A percentile compares a stretch with the other conserved stretches of the same genome.
Conservation (phyloP, 78 protist genomes). For the Thecamonas trahens region DNA sequence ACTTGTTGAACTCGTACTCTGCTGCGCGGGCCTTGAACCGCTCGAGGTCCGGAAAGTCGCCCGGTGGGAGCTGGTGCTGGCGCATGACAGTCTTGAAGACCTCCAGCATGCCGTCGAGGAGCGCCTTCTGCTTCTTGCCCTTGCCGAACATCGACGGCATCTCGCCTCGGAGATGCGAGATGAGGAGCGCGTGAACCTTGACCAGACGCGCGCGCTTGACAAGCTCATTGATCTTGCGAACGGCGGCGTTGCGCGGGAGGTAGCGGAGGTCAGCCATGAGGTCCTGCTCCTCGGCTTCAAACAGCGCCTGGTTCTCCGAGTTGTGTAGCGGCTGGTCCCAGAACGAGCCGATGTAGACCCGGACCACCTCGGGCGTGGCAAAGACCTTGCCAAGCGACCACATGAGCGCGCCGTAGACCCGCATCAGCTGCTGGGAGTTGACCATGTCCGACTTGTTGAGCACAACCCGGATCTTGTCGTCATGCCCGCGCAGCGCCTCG, state of each 20-base stretch:
- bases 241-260: constrained; percentile 47
- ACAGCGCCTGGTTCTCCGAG: constrained; percentile 34
- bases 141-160: constrained; percentile 73
- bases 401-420: constrained; percentile 89
- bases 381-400: constrained; percentile 73
- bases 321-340: constrained; percentile 67
- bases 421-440: constrained; percentile 69
- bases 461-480: constrained; percentile 81
- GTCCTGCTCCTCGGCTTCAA: constrained; percentile 31
- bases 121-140: constrained; percentile 46
- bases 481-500: constrained; percentile 52
- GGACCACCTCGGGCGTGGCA: constrained; percentile 68
- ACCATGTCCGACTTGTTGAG: constrained; percentile 80
- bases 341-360: constrained; percentile 85
- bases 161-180: constrained; percentile 24
- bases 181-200: constrained; percentile 55
- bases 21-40: constrained; percentile 11
- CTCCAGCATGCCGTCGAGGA: constrained; percentile 36
- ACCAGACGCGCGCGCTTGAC: constrained; percentile 70
- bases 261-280: constrained; percentile 38
- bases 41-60: constrained; percentile 73
- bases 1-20: constrained; percentile 50
- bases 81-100: constrained; percentile 43
- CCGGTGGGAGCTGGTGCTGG: constrained; percentile 27
- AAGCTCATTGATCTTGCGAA: constrained; percentile 67